Evolutionary conservation across 176 grass and related monocot genomes (phyloP).

Genomic region (Zizania latifolia): DNA sequence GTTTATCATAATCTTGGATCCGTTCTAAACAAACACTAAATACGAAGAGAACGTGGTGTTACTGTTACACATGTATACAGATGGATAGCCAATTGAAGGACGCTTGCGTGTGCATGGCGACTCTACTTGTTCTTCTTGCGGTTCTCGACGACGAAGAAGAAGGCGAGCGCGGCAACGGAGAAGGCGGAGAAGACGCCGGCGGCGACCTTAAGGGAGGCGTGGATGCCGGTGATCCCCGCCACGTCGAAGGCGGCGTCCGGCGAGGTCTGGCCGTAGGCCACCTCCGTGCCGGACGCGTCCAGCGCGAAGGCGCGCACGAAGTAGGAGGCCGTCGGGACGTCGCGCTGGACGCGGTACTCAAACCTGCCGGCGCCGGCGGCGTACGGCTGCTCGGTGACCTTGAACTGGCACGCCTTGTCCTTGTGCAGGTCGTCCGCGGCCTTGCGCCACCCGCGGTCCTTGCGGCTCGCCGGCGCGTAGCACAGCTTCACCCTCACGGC

Average conservation of each 20-base stretch:
- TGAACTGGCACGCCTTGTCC: slow-evolving; percentile 95
- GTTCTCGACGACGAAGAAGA: slow-evolving; percentile 76
- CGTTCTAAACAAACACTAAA: no score
- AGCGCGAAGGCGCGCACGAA: slow-evolving; percentile 64
- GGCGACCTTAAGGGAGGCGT: slow-evolving; percentile 51
- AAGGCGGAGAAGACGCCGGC: slow-evolving; percentile 85
- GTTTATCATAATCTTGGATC: no score
- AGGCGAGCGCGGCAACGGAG: slow-evolving; percentile 49
- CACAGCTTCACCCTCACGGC: slow-evolving; percentile 65
- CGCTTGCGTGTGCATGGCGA: no score
- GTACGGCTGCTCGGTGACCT: slow-evolving; percentile 45
- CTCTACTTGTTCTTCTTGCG: slow-evolving; percentile 70
- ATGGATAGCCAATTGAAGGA: no score
- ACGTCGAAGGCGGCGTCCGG: slow-evolving; percentile 36
- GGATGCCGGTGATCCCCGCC: slow-evolving; percentile 57
- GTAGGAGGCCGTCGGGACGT: slow-evolving; percentile 61
- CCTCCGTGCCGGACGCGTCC: slow-evolving; percentile 42
- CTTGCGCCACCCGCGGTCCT: slow-evolving; percentile 77
- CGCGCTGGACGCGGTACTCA: slow-evolving; percentile 35
- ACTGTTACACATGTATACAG: no score
- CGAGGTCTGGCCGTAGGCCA: slow-evolving; percentile 73
- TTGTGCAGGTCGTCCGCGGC: slow-evolving; percentile 51
- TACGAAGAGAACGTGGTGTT: no score
- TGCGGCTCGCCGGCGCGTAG: slow-evolving; percentile 80
- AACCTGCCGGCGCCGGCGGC: background rate